phyloP scores from a whole-genome alignment of 2,329 filamentous ascomycete species.

The Hirsutella thompsonii region DNA sequence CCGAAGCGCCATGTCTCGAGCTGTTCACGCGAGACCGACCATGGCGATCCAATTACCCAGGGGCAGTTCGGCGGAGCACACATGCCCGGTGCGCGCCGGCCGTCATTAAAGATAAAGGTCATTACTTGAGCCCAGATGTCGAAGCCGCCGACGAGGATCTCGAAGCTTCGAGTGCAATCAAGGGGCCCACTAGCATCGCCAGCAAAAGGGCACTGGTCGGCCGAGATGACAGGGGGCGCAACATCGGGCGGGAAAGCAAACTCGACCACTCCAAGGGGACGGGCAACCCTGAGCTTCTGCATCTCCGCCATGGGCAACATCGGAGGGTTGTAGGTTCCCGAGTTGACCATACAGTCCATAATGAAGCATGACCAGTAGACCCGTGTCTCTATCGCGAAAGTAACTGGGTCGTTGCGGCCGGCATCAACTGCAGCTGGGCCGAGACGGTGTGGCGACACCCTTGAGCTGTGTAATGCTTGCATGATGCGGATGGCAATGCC shows the following conservation, averaged over 20 bases:
- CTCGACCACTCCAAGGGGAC: conserved; percentile 20
- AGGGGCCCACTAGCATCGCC: conserved; percentile 7
- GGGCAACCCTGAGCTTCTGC: conserved; percentile 17
- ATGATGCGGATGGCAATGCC: conserved; percentile 26
- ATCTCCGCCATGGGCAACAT: conserved; percentile 22
- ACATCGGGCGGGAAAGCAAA: conserved; percentile 23
- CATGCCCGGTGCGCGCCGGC: conserved; percentile 25
- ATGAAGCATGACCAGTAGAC: conserved; percentile 33
- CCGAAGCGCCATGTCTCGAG: conserved; percentile 21
- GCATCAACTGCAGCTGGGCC: conserved; percentile 9
- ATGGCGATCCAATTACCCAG: conserved; percentile 22
- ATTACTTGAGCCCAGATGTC: conserved; percentile 29
- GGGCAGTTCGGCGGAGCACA: conserved; percentile 23
- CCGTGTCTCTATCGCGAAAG: conserved; percentile 20
- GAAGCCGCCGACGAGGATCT: conserved; percentile 26
- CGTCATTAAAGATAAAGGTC: conserved; percentile 28
- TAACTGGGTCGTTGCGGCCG: conserved; percentile 8
- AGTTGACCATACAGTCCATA: conserved; percentile 30
- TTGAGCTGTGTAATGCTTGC: conserved; percentile 19
- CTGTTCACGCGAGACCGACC: conserved; percentile 16
- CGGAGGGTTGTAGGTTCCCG: conserved; percentile 24
- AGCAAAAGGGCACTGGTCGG: conserved; percentile 1
- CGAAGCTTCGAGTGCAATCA: conserved; percentile 15
- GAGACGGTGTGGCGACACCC: conserved; percentile 14
- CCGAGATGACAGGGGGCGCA: conserved; percentile 2